Evolutionary conservation across 176 grass and related monocot genomes (phyloP).

Genomic region (Bolboschoenus planiculmis): DNA sequence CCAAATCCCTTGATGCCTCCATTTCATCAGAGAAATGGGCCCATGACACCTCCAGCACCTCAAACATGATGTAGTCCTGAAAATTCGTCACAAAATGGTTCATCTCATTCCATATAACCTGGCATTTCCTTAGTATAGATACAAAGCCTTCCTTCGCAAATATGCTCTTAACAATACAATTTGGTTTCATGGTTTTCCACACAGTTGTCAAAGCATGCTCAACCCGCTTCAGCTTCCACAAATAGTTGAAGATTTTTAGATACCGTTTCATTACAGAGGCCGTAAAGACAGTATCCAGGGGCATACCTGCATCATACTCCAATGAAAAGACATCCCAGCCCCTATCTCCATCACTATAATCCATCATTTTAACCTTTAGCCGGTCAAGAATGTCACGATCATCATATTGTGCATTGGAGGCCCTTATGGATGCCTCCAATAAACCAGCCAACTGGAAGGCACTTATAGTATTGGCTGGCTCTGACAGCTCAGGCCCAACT

Average conservation of each 20-base stretch:
- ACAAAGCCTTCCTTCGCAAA: conserved; percentile 77
- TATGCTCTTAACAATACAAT: conserved; percentile 78
- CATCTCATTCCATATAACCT: conserved; percentile 96
- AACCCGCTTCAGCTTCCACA: conserved; percentile 87
- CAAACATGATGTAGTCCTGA: conserved; percentile 98
- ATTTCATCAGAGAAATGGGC: conserved; percentile 87
- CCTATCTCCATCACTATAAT: conserved; percentile 77
- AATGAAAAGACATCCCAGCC: conserved; percentile 97
- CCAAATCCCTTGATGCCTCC: conserved; percentile 85
- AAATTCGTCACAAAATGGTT: conserved; percentile 96
- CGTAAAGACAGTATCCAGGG: conserved; percentile 79
- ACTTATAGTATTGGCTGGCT: conserved; percentile 92
- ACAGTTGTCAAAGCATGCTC: conserved; percentile 77
- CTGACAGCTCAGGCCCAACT: conserved; percentile 90
- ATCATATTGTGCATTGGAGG: conserved; percentile 88
- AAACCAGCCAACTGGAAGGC: conserved; percentile 81
- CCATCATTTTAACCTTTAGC: conserved; percentile 97
- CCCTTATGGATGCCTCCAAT: conserved; percentile 80
- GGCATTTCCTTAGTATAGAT: conserved; percentile 80
- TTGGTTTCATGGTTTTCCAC: conserved; percentile 95
- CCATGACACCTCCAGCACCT: conserved; percentile 94
- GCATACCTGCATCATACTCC: conserved; percentile 81
- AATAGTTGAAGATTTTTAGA: conserved; percentile 87
- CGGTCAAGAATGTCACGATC: conserved; percentile 78
- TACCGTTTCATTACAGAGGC: conserved; percentile 93